Base-by-base conservation (phyloP, 805 yeast genomes). In the Ogataea ramenticola region DNA sequence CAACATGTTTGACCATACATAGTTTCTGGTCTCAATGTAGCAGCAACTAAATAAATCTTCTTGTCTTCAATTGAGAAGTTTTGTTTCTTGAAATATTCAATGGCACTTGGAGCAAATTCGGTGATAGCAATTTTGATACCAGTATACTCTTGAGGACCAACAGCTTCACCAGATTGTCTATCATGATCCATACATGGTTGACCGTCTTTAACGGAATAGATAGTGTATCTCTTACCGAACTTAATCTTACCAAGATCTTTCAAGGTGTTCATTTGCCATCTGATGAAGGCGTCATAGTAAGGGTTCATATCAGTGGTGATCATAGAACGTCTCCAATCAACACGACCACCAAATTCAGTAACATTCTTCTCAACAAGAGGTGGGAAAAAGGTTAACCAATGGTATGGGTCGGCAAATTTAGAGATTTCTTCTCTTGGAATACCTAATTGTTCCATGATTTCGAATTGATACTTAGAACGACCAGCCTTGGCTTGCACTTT, bases 141-240 rank as follows among this genome's bases (percentile, higher is more conserved):
- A 30, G 87, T 80, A 67, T 93, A 93, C 67, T 93, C 99, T 70
- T 93, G 98, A 36, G 99, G 97, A 53, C 82, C 77, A 37, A 93
- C 93, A 66, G 95, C 98, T 71, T 93, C 99, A 63, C 99, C 99
- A 41, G 91, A 79, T 66, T 78, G 85, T 75, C 99, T 83, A 68
- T 93, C 99, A 67, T 93, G 99, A 67, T 93, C 99, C 91, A 93
- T 90, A 75, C 99, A 93, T 34, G 99, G 95, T 74, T 93, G 99
- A 52, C 97, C 97, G 68, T 93, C 99, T 70, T 86, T 91, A 62
- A 89, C 96, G 36, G 98, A 90, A 70, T 87, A 93, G 58, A 93
- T 87, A 53, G 99, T 93, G 74, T 89, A 87, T 71, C 99, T 83
- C 72, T 91, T 95, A 66, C 99, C 99, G 56, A 93, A 93, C 72